A percentile compares a stretch with the other conserved stretches of the same genome.
Evolutionary conservation across 192 early-diverging fungal species (phyloP).

Genomic region (Umbelopsis sp.): DNA sequence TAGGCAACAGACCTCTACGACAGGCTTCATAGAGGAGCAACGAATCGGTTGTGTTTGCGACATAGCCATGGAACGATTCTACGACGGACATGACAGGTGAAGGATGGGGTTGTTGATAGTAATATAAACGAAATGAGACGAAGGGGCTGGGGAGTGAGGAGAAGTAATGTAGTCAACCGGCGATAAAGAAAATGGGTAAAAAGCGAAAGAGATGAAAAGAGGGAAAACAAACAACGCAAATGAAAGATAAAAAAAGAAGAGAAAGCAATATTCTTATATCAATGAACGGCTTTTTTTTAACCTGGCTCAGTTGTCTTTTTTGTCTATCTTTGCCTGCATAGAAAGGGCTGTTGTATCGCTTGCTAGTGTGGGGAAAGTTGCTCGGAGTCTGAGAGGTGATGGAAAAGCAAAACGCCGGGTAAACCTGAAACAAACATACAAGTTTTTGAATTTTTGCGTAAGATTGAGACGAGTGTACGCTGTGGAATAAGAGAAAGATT

Average conservation of each 20-base stretch:
- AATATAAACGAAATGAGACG: not conserved
- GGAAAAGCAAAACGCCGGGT: not conserved
- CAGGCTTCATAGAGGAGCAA: constrained; percentile 81
- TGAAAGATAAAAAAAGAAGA: constrained; percentile 14
- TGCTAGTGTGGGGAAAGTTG: constrained; percentile 18
- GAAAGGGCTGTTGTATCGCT: not conserved
- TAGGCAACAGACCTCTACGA: constrained; percentile 65
- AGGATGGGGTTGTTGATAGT: not conserved
- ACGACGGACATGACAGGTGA: constrained; percentile 43
- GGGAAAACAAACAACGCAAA: constrained; percentile 3
- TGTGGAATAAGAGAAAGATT: no score
- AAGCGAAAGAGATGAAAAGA: constrained; percentile 15
- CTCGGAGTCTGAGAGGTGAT: constrained; percentile 17
- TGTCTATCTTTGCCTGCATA: no score
- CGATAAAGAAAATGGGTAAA: not conserved
- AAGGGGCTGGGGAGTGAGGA: constrained; percentile 11
- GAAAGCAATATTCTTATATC: not conserved
- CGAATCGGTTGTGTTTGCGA: constrained; percentile 78
- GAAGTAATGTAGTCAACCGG: not conserved
- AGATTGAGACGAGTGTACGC: no score
- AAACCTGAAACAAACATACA: not conserved
- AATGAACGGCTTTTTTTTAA: no score
- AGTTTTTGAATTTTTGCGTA: no score
- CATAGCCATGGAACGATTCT: constrained; percentile 66
- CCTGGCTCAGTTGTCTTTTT: no score